These are phyloP conservation scores for Fusarium luffae DNA, from an alignment of 2,329 filamentous ascomycete species.

Conservation along the genomic window DNA sequence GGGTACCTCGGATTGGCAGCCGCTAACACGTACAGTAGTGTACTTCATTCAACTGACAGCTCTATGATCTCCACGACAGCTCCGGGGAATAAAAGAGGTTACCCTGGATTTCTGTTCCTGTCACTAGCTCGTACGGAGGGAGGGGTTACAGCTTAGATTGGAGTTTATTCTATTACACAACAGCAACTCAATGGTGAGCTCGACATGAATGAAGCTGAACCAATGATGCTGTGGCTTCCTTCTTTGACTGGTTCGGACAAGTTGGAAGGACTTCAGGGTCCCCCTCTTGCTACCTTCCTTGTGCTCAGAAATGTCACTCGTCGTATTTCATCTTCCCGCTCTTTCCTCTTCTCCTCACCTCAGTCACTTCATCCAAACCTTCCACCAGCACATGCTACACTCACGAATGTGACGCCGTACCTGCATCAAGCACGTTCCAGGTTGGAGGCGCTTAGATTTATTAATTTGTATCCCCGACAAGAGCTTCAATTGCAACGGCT, in stretches of 20 bases:
- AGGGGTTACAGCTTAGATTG: constrained; percentile 9
- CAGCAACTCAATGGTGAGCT: constrained; percentile 25
- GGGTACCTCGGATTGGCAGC: constrained; percentile 25
- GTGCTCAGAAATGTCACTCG: constrained; percentile 28
- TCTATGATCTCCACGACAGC: constrained; percentile 19
- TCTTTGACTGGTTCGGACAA: constrained; percentile 10
- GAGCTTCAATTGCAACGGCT: neutral
- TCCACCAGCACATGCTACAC: constrained; percentile 17
- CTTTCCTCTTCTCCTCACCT: neutral
- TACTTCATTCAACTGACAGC: neutral
- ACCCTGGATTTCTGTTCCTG: constrained; percentile 23
- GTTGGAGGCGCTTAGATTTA: constrained; percentile 20
- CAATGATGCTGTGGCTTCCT: constrained; percentile 41
- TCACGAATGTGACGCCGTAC: constrained; percentile 30
- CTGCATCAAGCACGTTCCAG: constrained; percentile 39
- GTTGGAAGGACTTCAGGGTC: neutral
- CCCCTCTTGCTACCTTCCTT: neutral
- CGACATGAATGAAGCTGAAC: neutral
- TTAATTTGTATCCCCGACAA: neutral
- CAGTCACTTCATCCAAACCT: constrained; percentile 26
- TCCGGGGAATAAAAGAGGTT: constrained; percentile 17
- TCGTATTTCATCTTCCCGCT: constrained; percentile 20
- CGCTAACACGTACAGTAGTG: constrained; percentile 30
- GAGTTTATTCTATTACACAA: constrained; percentile 29
- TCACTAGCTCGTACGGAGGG: neutral